phyloP scores from a whole-genome alignment of 2,329 filamentous ascomycete species.

The Diplodia sapinea region DNA sequence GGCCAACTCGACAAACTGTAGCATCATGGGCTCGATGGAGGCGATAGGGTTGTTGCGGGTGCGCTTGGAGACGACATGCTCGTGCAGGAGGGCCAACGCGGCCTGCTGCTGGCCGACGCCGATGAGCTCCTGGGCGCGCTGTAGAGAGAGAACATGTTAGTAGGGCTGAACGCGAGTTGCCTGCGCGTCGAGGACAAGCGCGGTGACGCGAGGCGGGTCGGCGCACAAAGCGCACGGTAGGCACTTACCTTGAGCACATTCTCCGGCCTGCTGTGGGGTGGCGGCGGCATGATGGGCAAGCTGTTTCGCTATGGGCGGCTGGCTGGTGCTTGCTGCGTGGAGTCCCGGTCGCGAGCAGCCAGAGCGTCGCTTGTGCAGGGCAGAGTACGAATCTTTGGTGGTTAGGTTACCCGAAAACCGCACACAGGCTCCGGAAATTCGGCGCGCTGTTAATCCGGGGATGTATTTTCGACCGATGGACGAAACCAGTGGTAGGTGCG shows the following conservation, averaged over 20 bases:
- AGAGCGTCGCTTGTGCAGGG: slow-evolving; percentile 30
- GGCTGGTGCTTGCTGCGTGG: slow-evolving; percentile 31
- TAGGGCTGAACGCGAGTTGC: slow-evolving; percentile 19
- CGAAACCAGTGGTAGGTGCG: background rate
- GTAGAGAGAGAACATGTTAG: slow-evolving; percentile 32
- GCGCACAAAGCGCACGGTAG: slow-evolving; percentile 30
- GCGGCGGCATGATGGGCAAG: slow-evolving; percentile 77
- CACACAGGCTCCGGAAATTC: background rate
- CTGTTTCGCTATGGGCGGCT: slow-evolving; percentile 34
- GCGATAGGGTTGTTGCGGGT: slow-evolving; percentile 97
- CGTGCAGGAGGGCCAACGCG: slow-evolving; percentile 92
- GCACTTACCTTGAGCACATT: slow-evolving; percentile 81
- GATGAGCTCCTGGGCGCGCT: slow-evolving; percentile 97
- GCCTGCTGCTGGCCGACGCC: slow-evolving; percentile 92
- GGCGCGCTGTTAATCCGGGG: slow-evolving; percentile 7
- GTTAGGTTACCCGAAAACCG: slow-evolving; percentile 5
- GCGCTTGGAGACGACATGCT: slow-evolving; percentile 98
- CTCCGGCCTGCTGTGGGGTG: slow-evolving; percentile 96
- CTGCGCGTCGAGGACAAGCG: slow-evolving; percentile 13
- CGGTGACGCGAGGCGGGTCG: slow-evolving; percentile 35
- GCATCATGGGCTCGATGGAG: slow-evolving; percentile 96
- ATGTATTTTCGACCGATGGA: background rate
- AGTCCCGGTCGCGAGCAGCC: slow-evolving; percentile 29
- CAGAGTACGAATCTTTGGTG: slow-evolving; percentile 10
- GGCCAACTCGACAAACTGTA: slow-evolving; percentile 94